A percentile compares a stretch with the other conserved stretches of the same genome.
phyloP scores from a whole-genome alignment of 1,139 yeast genomes.

The Yamadazyma trypodendri region DNA sequence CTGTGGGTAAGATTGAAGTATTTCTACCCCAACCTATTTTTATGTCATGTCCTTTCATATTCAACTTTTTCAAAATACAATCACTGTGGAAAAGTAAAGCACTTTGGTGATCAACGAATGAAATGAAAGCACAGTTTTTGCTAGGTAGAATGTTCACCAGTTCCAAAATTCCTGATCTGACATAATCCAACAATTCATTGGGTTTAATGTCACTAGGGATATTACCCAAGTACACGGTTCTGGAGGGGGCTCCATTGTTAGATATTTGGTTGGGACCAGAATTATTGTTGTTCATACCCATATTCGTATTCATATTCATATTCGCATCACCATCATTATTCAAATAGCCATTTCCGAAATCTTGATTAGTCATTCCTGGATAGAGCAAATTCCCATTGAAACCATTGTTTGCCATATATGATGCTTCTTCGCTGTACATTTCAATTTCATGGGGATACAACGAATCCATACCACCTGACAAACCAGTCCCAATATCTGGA shows the following conservation, averaged over 20 bases:
- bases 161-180: constrained; percentile 88
- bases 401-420: constrained; percentile 17
- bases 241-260: constrained; percentile 44
- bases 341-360: constrained; percentile 2
- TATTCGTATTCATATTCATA: constrained; percentile 6
- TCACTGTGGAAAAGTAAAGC: constrained; percentile 63
- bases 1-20: constrained; percentile 63
- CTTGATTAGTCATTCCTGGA: constrained; percentile 4
- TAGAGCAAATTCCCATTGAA: constrained; percentile 8
- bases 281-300: constrained; percentile 6
- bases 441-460: constrained; percentile 22
- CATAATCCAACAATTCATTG: constrained; percentile 82
- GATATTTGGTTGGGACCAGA: constrained; percentile 6
- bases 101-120: constrained; percentile 61
- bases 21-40: constrained; percentile 73
- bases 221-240: constrained; percentile 90
- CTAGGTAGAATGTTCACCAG: constrained; percentile 57
- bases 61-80: constrained; percentile 56
- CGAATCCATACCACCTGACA: constrained; percentile 12
- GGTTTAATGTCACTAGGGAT: constrained; percentile 81
- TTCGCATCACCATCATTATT: constrained; percentile 2
- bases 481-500: neutral
- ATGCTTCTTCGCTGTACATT: constrained; percentile 25
- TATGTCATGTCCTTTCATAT: constrained; percentile 56
- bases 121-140: constrained; percentile 61